Conservation (phyloP, 257 asterid species). For the Fraxinus quadrangulata region DNA sequence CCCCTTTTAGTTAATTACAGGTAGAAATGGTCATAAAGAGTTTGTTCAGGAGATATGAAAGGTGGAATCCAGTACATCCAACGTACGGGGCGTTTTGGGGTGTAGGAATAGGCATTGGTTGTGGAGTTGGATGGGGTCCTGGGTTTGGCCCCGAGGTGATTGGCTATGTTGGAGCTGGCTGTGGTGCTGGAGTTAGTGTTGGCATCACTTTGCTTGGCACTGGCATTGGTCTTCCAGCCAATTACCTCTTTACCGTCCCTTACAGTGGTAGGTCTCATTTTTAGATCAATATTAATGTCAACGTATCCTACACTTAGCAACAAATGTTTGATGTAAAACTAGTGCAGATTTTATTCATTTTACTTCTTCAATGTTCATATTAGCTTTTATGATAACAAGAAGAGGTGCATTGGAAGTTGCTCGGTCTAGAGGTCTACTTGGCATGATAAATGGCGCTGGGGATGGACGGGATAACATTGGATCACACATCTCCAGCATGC, state of each 20-base stretch:
- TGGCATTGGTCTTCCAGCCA: constrained; percentile 92
- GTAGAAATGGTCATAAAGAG: constrained; percentile 79
- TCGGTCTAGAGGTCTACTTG: constrained; percentile 37
- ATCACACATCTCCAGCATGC: constrained; percentile 35
- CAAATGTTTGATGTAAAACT: not conserved
- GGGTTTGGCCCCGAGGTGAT: constrained; percentile 94
- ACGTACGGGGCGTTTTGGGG: constrained; percentile 96
- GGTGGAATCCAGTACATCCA: constrained; percentile 97
- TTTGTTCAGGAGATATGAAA: constrained; percentile 65
- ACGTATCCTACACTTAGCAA: not conserved
- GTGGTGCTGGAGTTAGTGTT: constrained; percentile 86
- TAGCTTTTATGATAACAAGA: constrained; percentile 53
- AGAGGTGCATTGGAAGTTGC: constrained; percentile 48
- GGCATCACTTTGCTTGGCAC: constrained; percentile 76
- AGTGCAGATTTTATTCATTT: not conserved
- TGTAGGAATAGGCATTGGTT: constrained; percentile 83
- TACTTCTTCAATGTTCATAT: constrained; percentile 10
- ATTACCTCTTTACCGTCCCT: constrained; percentile 54
- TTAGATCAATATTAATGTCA: not conserved
- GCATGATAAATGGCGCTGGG: constrained; percentile 33
- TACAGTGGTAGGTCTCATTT: constrained; percentile 44
- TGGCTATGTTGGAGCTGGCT: constrained; percentile 96
- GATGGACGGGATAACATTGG: constrained; percentile 42
- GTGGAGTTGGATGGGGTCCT: constrained; percentile 99
- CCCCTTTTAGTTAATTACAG: constrained; percentile 32